Base-by-base conservation (phyloP, 805 yeast genomes). In the Metschnikowia continentalis region DNA sequence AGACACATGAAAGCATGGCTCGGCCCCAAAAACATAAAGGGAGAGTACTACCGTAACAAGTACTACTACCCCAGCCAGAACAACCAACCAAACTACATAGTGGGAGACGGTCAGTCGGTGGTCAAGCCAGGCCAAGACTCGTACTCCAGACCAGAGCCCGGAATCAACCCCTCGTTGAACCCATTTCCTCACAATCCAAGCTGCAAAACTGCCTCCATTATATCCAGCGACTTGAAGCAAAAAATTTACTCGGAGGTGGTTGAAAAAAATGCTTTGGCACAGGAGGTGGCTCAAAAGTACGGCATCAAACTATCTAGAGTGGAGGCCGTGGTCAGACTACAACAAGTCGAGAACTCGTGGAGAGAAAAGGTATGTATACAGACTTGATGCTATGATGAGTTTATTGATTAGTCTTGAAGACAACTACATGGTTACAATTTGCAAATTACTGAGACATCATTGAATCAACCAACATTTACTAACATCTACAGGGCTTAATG, bases 271-370 rank as follows among this genome's bases (percentile, higher is more conserved):
- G 61, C 77, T 45, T 77, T 86, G 40, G 70, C 84, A 20, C 92
- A 88, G 65, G 85, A 83, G 57, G 83, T 88, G 42, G 91, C 97
- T 10, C 80, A 84, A 55, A 80, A 81, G 62, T 84, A 83, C 62
- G 92, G 95, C 3, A 74, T 92, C 57, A 87, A 89, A 63, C 80
- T 90, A 54, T 88, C 90, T 48, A 81, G 98, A 66, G 76, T 94
- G 19, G 96, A 91, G 64, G 98, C 97, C n/a, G 77, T 92, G 51
- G 71, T 88, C 23, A 82, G 80, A 65, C 77, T 92, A 55, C 75
- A 79, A 54, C 74, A 73, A 32, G 77, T 91, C 47, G 95, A 92
- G 69, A 68, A 79, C 55, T 69, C 77, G 49, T 81, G 86, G 84
- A 75, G 69, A 46, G 68, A 75, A 58, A 65, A 78, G 61, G 92